These are phyloP conservation scores for Colletotrichum liriopes DNA, from an alignment of 2,329 filamentous ascomycete genomes.

Conservation along the genomic window DNA sequence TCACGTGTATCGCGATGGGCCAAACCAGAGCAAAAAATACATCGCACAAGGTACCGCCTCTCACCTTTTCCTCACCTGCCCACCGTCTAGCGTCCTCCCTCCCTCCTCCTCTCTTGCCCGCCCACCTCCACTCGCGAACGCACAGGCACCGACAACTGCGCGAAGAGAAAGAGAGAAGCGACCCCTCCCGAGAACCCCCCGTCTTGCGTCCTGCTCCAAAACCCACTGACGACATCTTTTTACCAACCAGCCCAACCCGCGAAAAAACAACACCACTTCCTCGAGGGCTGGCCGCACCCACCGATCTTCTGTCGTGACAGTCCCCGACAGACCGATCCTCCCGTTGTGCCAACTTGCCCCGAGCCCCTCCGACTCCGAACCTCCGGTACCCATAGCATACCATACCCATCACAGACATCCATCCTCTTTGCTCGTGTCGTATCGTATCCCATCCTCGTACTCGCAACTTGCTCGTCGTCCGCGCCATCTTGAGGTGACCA, in stretches of 20 bases:
- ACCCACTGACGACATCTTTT: conserved; percentile 43
- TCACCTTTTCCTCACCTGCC: not conserved
- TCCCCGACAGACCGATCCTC: conserved; percentile 39
- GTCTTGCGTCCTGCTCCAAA: conserved; percentile 37
- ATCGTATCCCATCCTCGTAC: conserved; percentile 12
- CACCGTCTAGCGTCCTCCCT: not conserved
- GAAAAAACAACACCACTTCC: conserved; percentile 41
- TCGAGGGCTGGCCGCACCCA: conserved; percentile 42
- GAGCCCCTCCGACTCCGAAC: conserved; percentile 37
- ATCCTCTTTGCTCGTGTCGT: conserved; percentile 2
- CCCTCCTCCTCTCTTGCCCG: not conserved
- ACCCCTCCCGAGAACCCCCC: conserved; percentile 38
- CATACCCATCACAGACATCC: conserved; percentile 9
- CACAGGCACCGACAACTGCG: conserved; percentile 6
- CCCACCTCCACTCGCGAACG: conserved; percentile 18
- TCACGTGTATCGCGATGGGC: not conserved
- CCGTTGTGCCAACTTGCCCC: conserved; percentile 34
- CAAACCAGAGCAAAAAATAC: not conserved
- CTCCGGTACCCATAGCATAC: conserved; percentile 29
- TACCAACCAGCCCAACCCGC: conserved; percentile 34
- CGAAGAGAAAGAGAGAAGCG: conserved; percentile 23
- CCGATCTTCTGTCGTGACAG: conserved; percentile 41
- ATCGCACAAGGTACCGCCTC: not conserved
- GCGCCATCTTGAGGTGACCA: conserved; percentile 6
- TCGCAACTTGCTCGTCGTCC: not conserved